A percentile compares a stretch with the other conserved stretches of the same genome.
Evolutionary conservation across 2,329 filamentous ascomycete genomes (phyloP).

Genomic region (Scolecobasidium constrictum): DNA sequence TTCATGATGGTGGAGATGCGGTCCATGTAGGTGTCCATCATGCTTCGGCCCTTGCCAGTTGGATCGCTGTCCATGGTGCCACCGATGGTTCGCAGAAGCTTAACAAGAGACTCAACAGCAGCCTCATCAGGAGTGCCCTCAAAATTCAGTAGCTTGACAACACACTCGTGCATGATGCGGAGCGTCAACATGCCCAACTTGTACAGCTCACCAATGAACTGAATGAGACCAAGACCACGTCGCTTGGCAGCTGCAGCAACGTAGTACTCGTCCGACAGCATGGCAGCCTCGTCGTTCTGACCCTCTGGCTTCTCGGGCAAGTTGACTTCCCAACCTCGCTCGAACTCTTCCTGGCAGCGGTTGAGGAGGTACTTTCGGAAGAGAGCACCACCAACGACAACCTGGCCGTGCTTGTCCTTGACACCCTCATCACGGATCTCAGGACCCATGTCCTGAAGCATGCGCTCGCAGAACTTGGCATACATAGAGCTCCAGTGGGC

Average conservation of each 20-base stretch:
- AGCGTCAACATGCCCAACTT: conserved; percentile 98
- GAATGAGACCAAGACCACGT: conserved; percentile 91
- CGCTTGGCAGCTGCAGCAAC: conserved; percentile 86
- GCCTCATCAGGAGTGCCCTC: conserved; percentile 88
- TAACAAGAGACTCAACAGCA: conserved; percentile 90
- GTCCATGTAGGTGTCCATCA: conserved; percentile 91
- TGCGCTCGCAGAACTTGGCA: conserved; percentile 93
- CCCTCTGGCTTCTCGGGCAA: conserved; percentile 67
- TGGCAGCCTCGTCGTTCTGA: conserved; percentile 68
- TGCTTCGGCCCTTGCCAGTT: conserved; percentile 66
- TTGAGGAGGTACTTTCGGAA: conserved; percentile 99
- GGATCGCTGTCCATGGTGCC: conserved; percentile 67
- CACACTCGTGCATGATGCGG: conserved; percentile 99
- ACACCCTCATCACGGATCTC: conserved; percentile 95
- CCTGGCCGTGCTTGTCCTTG: conserved; percentile 75
- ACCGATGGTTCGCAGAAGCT: conserved; percentile 86
- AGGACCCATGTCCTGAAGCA: conserved; percentile 89
- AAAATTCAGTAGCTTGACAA: conserved; percentile 93
- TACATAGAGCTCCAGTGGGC: conserved; percentile 99
- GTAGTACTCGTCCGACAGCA: conserved; percentile 97
- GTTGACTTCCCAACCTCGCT: conserved; percentile 91
- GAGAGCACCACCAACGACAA: conserved; percentile 82
- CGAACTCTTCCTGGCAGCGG: conserved; percentile 96
- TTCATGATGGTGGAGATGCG: conserved; percentile 77
- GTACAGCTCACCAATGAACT: conserved; percentile 98